Conservation (phyloP, 345 rosid genomes). For the Heritiera fomes region DNA sequence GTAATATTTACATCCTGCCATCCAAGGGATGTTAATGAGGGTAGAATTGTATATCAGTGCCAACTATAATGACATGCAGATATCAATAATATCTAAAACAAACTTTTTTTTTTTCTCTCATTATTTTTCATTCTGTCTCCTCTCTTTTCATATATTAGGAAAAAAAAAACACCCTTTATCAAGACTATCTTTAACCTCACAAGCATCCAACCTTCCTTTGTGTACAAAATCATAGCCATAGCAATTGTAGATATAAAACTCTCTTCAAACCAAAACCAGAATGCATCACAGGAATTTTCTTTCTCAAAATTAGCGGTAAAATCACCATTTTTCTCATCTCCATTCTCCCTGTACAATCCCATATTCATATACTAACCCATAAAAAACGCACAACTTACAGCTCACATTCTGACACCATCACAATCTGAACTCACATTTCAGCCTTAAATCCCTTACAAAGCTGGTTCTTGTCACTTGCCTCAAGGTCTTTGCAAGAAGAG, state of each 20-base stretch:
- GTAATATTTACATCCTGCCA: neutral
- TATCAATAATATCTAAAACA: no score
- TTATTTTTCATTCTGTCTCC: neutral
- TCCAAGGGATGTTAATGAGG: neutral
- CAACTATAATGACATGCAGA: no score
- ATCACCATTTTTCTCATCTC: no score
- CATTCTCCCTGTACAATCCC: no score
- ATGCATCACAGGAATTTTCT: neutral
- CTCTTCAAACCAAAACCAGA: neutral
- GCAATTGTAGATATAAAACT: neutral
- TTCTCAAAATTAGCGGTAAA: neutral
- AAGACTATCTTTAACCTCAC: neutral
- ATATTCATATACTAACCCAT: neutral
- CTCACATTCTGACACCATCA: neutral
- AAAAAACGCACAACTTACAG: neutral
- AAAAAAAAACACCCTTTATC: no score
- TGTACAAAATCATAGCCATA: neutral
- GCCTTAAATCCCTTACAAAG: neutral
- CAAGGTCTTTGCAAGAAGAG: neutral
- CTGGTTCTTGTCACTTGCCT: neutral
- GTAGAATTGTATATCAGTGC: neutral
- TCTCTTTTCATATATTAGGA: neutral
- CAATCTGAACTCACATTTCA: neutral
- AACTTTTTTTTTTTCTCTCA: no score
- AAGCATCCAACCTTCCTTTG: neutral